Base-by-base conservation (phyloP, 352 stramenopile species). In the Pythium angustatum region DNA sequence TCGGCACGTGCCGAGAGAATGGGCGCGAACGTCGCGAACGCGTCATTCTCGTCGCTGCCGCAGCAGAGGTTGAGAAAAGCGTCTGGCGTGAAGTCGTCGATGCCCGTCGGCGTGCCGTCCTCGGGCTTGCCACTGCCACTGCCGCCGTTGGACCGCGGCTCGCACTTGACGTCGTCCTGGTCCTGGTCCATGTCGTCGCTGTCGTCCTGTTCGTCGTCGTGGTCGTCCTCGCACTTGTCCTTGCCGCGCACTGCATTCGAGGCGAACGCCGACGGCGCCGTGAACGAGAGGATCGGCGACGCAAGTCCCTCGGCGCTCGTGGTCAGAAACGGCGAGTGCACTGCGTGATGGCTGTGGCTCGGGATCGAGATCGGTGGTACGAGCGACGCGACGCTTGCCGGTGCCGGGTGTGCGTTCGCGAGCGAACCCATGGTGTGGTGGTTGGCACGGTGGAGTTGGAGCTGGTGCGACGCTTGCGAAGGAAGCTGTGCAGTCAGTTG, bases 21-120 rank as follows among this genome's bases (percentile, higher is more conserved):
- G 11, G 81, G 79, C 27, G 81, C 71, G 19, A 83, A 69, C 58
- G 61, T 77, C 24, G 71, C 70, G 58, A 76, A 68, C 43, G 77
- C 57, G 6, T 67, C 78, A 43, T 69, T 66, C 38, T 58, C 60
- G 8, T 83, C 77, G 10, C n/a, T n/a, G n/a, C 66, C 65, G 26
- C 63, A 66, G 17, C 74, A 76, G 26, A 89, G 70, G 26, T 44
- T 63, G 27, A 90, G 51, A 47, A 89, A 89, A 17, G 80, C 73
- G 33, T 83, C 72, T 5, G 78, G 63, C 14, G 69, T 73, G n/a
- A 87, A 87, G 56, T 93, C 68, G 55, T 87, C 76, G 55, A 87
- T 87, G 49, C 75, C 76, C 38, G 79, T 90, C 33, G 78, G 77
- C 17, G 79, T 80, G 5, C 69, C 64, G 50, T 77, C 52, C n/a